Conservation (phyloP, 805 yeast genomes). For the Pichia manshurica region DNA sequence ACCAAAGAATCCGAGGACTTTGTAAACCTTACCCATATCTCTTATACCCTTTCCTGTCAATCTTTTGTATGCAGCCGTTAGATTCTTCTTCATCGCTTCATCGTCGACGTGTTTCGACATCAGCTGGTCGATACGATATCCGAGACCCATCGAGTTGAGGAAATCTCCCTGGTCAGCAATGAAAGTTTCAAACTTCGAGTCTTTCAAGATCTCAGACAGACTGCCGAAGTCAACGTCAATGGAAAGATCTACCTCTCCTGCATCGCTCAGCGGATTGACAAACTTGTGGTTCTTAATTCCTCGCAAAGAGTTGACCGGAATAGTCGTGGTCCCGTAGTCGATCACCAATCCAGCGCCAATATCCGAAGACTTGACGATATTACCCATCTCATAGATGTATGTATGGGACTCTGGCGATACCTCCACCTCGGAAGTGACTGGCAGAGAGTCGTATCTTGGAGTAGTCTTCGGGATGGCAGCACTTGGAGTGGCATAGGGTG, state of each 20-base stretch:
- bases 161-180: slow-evolving; percentile 67
- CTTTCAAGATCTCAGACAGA: slow-evolving; percentile 34
- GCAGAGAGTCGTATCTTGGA: slow-evolving; percentile 47
- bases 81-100: slow-evolving; percentile 42
- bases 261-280: slow-evolving; percentile 67
- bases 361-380: slow-evolving; percentile 28
- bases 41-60: slow-evolving; percentile 54
- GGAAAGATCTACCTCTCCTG: slow-evolving; percentile 78
- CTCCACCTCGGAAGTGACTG: slow-evolving; percentile 57
- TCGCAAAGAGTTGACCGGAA: slow-evolving; percentile 68
- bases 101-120: slow-evolving; percentile 35
- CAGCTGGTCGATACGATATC: slow-evolving; percentile 58
- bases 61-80: slow-evolving; percentile 54
- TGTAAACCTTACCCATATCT: slow-evolving; percentile 74
- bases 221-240: slow-evolving; percentile 79
- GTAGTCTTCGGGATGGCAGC: slow-evolving; percentile 49
- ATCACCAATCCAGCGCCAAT: slow-evolving; percentile 64
- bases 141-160: slow-evolving; percentile 71
- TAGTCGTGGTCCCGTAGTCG: slow-evolving; percentile 68
- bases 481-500: slow-evolving; percentile 57
- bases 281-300: slow-evolving; percentile 69
- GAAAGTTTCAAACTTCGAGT: slow-evolving; percentile 20
- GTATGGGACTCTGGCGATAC: slow-evolving; percentile 69
- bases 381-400: slow-evolving; percentile 48
- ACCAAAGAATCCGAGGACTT: slow-evolving; percentile 51